Conservation (phyloP, 2,329 filamentous ascomycete genomes). For the Clarireedia hainanense region DNA sequence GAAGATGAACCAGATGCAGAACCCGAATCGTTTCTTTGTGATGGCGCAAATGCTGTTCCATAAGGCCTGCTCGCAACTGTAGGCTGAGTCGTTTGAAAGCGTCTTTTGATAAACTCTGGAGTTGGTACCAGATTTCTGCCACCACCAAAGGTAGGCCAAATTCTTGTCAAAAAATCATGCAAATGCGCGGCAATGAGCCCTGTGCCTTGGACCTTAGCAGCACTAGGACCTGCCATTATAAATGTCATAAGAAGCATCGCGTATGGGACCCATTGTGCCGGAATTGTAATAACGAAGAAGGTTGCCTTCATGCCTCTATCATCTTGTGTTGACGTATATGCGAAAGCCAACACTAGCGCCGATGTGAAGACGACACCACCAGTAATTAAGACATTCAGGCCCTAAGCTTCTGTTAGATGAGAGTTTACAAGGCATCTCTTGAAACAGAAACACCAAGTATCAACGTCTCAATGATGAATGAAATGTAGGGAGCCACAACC, state of each 20-base stretch:
- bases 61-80: slow-evolving; percentile 44
- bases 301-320: slow-evolving; percentile 67
- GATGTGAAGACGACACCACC: slow-evolving; percentile 44
- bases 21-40: slow-evolving; percentile 28
- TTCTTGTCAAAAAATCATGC: slow-evolving; percentile 79
- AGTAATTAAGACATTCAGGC: slow-evolving; percentile 42
- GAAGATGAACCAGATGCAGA: slow-evolving; percentile 35
- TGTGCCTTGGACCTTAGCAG: slow-evolving; percentile 56
- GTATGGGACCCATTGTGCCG: slow-evolving; percentile 72
- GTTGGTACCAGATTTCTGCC: slow-evolving; percentile 71
- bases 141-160: slow-evolving; percentile 85
- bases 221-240: slow-evolving; percentile 52
- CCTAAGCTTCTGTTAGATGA: slow-evolving; percentile 34
- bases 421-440: slow-evolving; percentile 12
- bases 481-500: slow-evolving; percentile 33
- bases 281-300: slow-evolving; percentile 79
- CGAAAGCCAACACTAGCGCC: slow-evolving; percentile 70
- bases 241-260: slow-evolving; percentile 70
- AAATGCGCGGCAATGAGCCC: slow-evolving; percentile 85
- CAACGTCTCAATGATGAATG: slow-evolving; percentile 11
- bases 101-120: slow-evolving; percentile 60
- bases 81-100: slow-evolving; percentile 46
- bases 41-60: slow-evolving; percentile 51
- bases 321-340: slow-evolving; percentile 81
- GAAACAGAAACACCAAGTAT: slow-evolving; percentile 10